A percentile compares a stretch with the other conserved stretches of the same genome.
These are phyloP conservation scores for Cutaneotrichosporon dermatis DNA, from an alignment of 1,284 basidiomycete genomes.

Conservation along the genomic window DNA sequence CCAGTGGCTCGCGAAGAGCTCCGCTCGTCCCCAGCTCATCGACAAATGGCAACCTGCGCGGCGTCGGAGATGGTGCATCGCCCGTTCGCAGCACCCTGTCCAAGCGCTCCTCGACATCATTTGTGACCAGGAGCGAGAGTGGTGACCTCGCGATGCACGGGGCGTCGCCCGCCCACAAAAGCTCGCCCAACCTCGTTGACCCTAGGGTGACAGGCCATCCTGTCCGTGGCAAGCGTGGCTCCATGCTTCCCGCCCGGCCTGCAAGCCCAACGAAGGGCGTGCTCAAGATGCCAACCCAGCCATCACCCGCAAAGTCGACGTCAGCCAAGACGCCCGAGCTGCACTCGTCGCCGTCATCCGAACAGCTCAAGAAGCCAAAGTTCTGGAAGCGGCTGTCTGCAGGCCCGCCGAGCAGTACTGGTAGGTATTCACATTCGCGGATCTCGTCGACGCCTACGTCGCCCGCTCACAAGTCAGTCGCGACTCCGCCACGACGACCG, in stretches of 20 bases:
- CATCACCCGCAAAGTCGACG: background rate
- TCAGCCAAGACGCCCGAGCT: conserved; percentile 3
- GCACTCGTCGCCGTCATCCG: conserved; percentile 3
- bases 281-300: background rate
- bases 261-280: background rate
- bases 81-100: background rate
- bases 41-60: background rate
- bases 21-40: background rate
- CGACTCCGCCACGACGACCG: conserved; percentile 13
- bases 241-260: background rate
- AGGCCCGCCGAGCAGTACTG: background rate
- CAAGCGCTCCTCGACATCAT: conserved; percentile 6
- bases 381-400: conserved; percentile 11
- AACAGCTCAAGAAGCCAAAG: conserved; percentile 9
- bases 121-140: conserved; percentile 4
- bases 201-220: background rate
- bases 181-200: conserved; percentile 13
- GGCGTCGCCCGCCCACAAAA: conserved; percentile 5
- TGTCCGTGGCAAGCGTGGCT: background rate
- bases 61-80: background rate
- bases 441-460: background rate
- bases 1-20: background rate
- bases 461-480: background rate
- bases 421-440: background rate
- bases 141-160: conserved; percentile 2